Evolutionary conservation across 1,284 basidiomycete genomes (phyloP), one percentile per base, ranked within the genome.

Genomic region (Ganoderma meredithae): DNA sequence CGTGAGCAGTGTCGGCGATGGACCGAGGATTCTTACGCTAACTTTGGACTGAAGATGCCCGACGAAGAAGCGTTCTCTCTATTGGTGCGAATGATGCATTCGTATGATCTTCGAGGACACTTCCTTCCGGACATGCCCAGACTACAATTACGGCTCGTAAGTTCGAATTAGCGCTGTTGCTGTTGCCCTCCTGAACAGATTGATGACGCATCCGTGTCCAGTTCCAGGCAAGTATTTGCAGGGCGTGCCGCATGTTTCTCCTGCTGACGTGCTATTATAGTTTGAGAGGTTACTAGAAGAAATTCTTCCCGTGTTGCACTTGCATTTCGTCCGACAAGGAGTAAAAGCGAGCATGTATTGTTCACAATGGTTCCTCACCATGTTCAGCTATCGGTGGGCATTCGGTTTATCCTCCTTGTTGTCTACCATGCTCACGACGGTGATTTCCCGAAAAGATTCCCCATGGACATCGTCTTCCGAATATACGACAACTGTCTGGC

Each of bases 51-150:
- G 5, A 31, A 98, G 96, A 98, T 98, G 97, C 96, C 96, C 19
- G 96, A 98, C 73, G 96, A 98, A 82, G 97, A 99, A 81, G 97
- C 97, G 0, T 99, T 99, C 79, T 96, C 92, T 73, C 89, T 99
- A 5, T 87, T 99, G 19, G 96, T 98, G n/a, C 86, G 97, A 65
- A 81, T 99, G n/a, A 99, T 99, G 97, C 88, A 98, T 73, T 93
- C 95, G 4, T 99, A 99, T 79, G 97, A 97, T 78, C 85, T 99
- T 2, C 90, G 97, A 60, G 96, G 96, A 0, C 97, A 99, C 80
- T 99, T 96, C 81, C 85, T 98, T 17, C 97, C 97, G 7, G 97
- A 99, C 75, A 99, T 99, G 97, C 97, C 97, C 0, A 96, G 96
- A 68, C 81, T 99, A 4, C 98, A 99, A 78, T 83, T 97, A 55